These are phyloP conservation scores for Helotiales sp. DNA, from an alignment of 2,329 filamentous ascomycete species.

Conservation along the genomic window DNA sequence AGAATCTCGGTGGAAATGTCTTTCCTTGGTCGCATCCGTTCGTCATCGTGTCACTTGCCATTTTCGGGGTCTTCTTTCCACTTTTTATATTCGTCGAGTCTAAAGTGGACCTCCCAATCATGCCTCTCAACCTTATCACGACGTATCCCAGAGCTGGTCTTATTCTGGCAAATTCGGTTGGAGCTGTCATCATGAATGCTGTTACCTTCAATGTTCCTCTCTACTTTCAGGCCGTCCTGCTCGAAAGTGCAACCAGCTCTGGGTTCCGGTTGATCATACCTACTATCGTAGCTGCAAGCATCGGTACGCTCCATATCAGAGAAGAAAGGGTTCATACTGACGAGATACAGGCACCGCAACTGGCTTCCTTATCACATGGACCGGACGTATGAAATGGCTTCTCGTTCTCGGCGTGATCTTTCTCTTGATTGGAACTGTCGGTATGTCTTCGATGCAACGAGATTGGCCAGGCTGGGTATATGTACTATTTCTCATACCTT, in stretches of 20 bases:
- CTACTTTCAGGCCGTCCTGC: constrained; percentile 75
- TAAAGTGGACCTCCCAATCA: constrained; percentile 53
- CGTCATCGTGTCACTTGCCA: constrained; percentile 50
- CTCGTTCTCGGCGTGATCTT: constrained; percentile 50
- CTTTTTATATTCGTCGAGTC: constrained; percentile 54
- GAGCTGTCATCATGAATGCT: constrained; percentile 52
- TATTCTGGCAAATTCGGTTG: constrained; percentile 55
- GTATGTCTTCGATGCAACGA: constrained; percentile 50
- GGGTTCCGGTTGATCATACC: constrained; percentile 71
- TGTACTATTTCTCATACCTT: constrained; percentile 56
- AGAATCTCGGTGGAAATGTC: constrained; percentile 65
- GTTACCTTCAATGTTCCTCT: constrained; percentile 66
- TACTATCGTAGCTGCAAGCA: constrained; percentile 53
- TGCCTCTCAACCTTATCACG: constrained; percentile 56
- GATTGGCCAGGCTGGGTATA: constrained; percentile 54
- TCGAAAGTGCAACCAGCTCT: constrained; percentile 67
- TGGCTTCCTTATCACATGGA: constrained; percentile 62
- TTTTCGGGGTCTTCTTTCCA: constrained; percentile 50
- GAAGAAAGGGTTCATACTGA: too few species aligned
- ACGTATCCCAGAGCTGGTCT: constrained; percentile 55
- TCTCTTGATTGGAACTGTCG: constrained; percentile 51
- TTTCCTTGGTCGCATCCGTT: constrained; percentile 62
- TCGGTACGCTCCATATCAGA: too few species aligned
- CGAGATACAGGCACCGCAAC: constrained; percentile 60
- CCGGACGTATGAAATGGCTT: constrained; percentile 59